Percentiles rank a stretch among this genome's conserved stretches.
phyloP scores from a whole-genome alignment of 192 early-diverging fungal species.

The Podila minutissima region DNA sequence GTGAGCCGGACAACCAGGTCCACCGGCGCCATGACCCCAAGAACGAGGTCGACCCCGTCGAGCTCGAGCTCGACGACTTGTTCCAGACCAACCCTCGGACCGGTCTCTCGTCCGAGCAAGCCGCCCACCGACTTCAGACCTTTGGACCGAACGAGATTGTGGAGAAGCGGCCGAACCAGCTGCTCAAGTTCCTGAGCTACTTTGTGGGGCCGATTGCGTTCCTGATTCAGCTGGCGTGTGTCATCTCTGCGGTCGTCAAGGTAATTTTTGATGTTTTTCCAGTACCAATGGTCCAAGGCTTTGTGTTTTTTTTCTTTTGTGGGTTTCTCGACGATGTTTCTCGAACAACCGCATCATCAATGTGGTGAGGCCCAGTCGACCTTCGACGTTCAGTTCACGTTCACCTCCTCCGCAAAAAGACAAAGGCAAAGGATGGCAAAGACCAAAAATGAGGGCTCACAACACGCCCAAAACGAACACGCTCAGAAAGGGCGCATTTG shows the following conservation, averaged over 20 bases:
- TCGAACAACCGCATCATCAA: neutral
- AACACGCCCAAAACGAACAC: too few species aligned
- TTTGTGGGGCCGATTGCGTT: slow-evolving; percentile 73
- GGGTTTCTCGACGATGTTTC: too few species aligned
- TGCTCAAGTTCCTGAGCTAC: slow-evolving; percentile 59
- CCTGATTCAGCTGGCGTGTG: slow-evolving; percentile 64
- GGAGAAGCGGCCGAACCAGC: slow-evolving; percentile 54
- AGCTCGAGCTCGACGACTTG: slow-evolving; percentile 58
- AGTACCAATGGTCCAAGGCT: too few species aligned
- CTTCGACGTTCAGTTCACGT: too few species aligned
- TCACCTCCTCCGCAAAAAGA: too few species aligned
- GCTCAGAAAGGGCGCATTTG: too few species aligned
- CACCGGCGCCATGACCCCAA: slow-evolving; percentile 23
- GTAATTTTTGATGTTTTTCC: slow-evolving; percentile 9
- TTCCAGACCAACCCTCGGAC: slow-evolving; percentile 69
- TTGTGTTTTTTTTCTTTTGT: neutral
- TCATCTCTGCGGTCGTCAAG: slow-evolving; percentile 50
- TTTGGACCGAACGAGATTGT: slow-evolving; percentile 71
- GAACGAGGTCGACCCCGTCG: slow-evolving; percentile 18
- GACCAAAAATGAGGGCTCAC: too few species aligned
- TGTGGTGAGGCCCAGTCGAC: too few species aligned
- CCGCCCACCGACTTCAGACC: slow-evolving; percentile 53
- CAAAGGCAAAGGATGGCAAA: too few species aligned
- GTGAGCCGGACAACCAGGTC: slow-evolving; percentile 5
- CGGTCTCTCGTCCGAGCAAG: slow-evolving; percentile 70